A percentile compares a stretch with the other conserved stretches of the same genome.
Evolutionary conservation across 805 yeast genomes (phyloP).

Genomic region (Hemisphaericaspora nanyangensis): DNA sequence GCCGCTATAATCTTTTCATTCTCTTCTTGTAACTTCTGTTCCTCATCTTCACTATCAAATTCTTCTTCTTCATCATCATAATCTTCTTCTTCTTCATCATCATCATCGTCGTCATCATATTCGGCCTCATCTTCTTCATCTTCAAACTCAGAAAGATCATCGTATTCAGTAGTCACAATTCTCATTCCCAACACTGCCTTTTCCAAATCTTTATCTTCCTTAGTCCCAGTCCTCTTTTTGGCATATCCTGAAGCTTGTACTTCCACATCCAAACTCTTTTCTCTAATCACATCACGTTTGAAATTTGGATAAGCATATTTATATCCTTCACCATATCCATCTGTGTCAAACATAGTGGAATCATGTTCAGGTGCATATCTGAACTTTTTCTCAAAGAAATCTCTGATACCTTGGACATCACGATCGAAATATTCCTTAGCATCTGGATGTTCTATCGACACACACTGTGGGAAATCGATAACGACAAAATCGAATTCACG

Average conservation of each 20-base stretch:
- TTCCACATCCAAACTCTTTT: conserved; percentile 69
- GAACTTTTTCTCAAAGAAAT: conserved; percentile 76
- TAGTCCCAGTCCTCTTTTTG: conserved; percentile 27
- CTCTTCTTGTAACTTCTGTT: conserved; percentile 29
- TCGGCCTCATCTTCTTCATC: conserved; percentile 21
- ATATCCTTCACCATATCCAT: conserved; percentile 79
- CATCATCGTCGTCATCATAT: conserved; percentile 27
- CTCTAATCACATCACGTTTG: conserved; percentile 67
- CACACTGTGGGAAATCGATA: conserved; percentile 98
- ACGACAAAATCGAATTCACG: conserved; percentile 74
- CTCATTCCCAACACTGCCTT: conserved; percentile 70
- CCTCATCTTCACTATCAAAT: conserved; percentile 28
- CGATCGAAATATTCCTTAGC: conserved; percentile 86
- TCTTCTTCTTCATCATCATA: conserved; percentile 46
- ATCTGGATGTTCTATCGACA: conserved; percentile 85
- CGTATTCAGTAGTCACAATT: conserved; percentile 27
- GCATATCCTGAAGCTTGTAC: conserved; percentile 89
- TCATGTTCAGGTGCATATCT: conserved; percentile 70
- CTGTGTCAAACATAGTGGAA: conserved; percentile 66
- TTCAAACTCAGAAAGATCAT: conserved; percentile 17
- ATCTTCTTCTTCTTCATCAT: conserved; percentile 28
- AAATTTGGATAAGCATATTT: conserved; percentile 76
- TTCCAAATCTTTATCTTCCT: conserved; percentile 63
- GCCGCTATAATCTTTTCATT: conserved; percentile 66
- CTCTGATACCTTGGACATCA: conserved; percentile 86